These are phyloP conservation scores for Ustilago trichophora DNA, from an alignment of 1,284 basidiomycete genomes.

Conservation along the genomic window DNA sequence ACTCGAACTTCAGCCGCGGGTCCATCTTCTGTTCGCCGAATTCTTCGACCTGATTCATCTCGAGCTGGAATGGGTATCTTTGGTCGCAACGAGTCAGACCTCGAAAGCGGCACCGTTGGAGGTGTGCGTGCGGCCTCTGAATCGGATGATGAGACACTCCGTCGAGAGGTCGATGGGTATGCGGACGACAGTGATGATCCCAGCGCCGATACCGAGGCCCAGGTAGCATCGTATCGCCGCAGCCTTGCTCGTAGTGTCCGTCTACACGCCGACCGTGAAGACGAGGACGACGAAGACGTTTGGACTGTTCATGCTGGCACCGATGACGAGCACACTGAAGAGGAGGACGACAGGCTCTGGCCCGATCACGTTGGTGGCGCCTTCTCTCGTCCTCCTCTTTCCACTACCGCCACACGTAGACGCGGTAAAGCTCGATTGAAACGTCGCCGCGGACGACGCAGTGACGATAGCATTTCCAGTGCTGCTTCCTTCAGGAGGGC, in stretches of 20 bases:
- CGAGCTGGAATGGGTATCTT: constrained; percentile 43
- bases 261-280: constrained; percentile 1
- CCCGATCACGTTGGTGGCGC: constrained; percentile 53
- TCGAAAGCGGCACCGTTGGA: constrained; percentile 51
- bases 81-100: constrained; percentile 49
- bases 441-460: constrained; percentile 29
- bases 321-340: constrained; percentile 28
- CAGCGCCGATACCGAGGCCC: not conserved
- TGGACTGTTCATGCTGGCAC: constrained; percentile 20
- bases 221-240: not conserved
- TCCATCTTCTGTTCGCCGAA: constrained; percentile 2
- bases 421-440: constrained; percentile 24
- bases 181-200: constrained; percentile 1
- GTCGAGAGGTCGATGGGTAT: no score
- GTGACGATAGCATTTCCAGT: constrained; percentile 22
- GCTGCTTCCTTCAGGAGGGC: constrained; percentile 6
- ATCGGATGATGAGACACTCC: constrained; percentile 26
- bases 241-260: not conserved
- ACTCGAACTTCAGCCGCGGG: not conserved
- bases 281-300: constrained; percentile 21
- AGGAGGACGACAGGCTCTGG: constrained; percentile 32
- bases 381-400: constrained; percentile 32
- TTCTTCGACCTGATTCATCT: not conserved
- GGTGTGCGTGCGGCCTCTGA: constrained; percentile 45
- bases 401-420: constrained; percentile 5